Evolutionary conservation across 305 asterid genomes (phyloP).

Genomic region (Plantago coronopus): DNA sequence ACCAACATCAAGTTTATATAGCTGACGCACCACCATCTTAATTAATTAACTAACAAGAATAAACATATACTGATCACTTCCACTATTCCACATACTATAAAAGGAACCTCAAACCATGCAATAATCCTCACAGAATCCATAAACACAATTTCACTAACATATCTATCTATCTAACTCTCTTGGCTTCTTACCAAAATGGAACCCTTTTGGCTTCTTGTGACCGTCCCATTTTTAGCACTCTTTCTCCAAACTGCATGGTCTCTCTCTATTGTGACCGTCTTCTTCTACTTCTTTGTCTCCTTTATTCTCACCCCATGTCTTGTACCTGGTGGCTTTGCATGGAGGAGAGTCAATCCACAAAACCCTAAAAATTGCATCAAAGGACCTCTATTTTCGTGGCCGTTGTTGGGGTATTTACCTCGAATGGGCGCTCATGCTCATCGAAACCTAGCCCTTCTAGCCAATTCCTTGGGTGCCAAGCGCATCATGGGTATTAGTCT

Average conservation of each 20-base stretch:
- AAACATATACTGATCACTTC: conserved; percentile 13
- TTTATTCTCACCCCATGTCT: conserved; percentile 24
- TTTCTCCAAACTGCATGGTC: conserved; percentile 23
- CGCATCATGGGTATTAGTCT: conserved; percentile 56
- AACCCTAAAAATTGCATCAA: conserved; percentile 26
- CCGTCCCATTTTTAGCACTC: conserved; percentile 27
- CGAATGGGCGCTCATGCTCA: conserved; percentile 54
- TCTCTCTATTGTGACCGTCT: conserved; percentile 23
- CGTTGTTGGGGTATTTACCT: conserved; percentile 45
- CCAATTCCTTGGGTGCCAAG: conserved; percentile 30
- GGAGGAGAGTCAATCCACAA: conserved; percentile 38
- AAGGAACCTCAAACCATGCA: conserved; percentile 29
- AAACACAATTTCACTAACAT: neutral
- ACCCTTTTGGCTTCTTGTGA: conserved; percentile 27
- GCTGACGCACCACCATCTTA: conserved; percentile 14
- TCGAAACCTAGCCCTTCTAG: conserved; percentile 39
- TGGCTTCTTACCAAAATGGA: conserved; percentile 29
- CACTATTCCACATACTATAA: conserved; percentile 40
- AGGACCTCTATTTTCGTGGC: conserved; percentile 46
- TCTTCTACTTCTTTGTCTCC: conserved; percentile 23
- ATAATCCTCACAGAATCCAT: conserved; percentile 15
- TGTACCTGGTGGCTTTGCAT: conserved; percentile 51
- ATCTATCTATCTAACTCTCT: neutral
- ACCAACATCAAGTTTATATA: neutral
- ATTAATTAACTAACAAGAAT: conserved; percentile 17